Base-by-base conservation (phyloP, 441 rosid species). In the Jatropha podagrica region DNA sequence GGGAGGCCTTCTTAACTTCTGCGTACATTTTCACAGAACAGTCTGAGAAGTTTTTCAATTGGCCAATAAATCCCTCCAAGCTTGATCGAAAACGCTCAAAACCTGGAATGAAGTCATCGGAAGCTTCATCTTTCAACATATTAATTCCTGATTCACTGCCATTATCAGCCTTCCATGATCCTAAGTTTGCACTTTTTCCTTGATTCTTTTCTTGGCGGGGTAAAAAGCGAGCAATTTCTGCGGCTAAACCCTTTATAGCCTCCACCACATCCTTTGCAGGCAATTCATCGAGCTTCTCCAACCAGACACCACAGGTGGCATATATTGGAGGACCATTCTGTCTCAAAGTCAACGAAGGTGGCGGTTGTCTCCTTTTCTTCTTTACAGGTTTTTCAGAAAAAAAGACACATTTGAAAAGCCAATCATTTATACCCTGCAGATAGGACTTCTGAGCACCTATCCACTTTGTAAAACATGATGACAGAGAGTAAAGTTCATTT, bases 131-230 rank as follows among this genome's bases (percentile, higher is more conserved):
- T 77, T 72, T 82, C 79, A 86, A 64, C 78, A 83, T 17, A 71
- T 87, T 83, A 49, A 76, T 74, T 11, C 84, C 85, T 9, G 81
- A 72, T 59, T 87, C 88, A 66, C 82, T 67, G 0, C 63, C 81
- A 32, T 72, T 79, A 26, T 83, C 88, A 65, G 75, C 83, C 77
- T 83, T 85, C 83, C 80, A 79, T 11, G 77, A 38, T 65, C 56
- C 44, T 66, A 23, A 69, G n/a, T 59, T 76, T 2, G 76, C 58
- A 11, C 80, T 83, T 86, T 89, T 93, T 74, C 79, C 89, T 23
- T 86, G 90, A 54, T 81, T 91, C 89, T 87, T 93, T 74, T 92
- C 99, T 80, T 88, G 90, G 11, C 77, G 82, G 4, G 98, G 99
- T 73, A 91, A 78, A 83, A 92, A 86, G 61, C 75, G 82, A 63